phyloP scores from a whole-genome alignment of 2,329 filamentous ascomycete genomes.

The Fusarium palustre region DNA sequence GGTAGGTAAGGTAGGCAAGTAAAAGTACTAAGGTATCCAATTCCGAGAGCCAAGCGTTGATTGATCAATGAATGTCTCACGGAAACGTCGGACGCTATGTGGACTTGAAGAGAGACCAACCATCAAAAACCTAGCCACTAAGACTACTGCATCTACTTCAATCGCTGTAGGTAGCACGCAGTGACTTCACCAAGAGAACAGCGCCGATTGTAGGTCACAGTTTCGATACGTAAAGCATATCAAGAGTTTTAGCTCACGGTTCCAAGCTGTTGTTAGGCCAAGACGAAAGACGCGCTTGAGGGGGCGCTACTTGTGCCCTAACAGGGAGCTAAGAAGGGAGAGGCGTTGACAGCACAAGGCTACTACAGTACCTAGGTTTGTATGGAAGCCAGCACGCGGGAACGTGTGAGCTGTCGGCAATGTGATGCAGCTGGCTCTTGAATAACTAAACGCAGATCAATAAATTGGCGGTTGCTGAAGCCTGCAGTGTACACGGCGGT shows the following conservation, averaged over 20 bases:
- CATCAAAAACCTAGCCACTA: neutral
- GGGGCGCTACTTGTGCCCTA: slow-evolving; percentile 16
- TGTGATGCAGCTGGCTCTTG: slow-evolving; percentile 23
- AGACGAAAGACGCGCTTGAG: slow-evolving; percentile 18
- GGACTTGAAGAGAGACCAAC: neutral
- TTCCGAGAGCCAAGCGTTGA: neutral
- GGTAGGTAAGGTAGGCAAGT: too few species aligned
- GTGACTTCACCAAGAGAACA: slow-evolving; percentile 8
- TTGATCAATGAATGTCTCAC: neutral
- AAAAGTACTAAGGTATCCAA: neutral
- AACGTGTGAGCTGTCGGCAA: slow-evolving; percentile 22
- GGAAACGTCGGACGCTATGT: neutral
- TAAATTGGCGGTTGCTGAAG: neutral
- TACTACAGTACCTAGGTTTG: neutral
- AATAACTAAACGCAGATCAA: neutral
- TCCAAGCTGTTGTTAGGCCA: slow-evolving; percentile 20
- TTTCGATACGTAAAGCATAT: slow-evolving; percentile 28
- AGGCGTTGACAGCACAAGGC: slow-evolving; percentile 26
- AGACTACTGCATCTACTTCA: neutral
- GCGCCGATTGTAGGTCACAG: slow-evolving; percentile 22
- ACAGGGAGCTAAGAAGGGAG: slow-evolving; percentile 33
- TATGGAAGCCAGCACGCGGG: neutral
- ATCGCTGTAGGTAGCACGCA: slow-evolving; percentile 1
- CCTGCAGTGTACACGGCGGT: neutral
- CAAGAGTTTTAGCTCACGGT: slow-evolving; percentile 8